Percentiles rank a stretch among this genome's conserved stretches.
phyloP scores from a whole-genome alignment of 2,329 filamentous ascomycete species.

The Hypoxylon sp. region DNA sequence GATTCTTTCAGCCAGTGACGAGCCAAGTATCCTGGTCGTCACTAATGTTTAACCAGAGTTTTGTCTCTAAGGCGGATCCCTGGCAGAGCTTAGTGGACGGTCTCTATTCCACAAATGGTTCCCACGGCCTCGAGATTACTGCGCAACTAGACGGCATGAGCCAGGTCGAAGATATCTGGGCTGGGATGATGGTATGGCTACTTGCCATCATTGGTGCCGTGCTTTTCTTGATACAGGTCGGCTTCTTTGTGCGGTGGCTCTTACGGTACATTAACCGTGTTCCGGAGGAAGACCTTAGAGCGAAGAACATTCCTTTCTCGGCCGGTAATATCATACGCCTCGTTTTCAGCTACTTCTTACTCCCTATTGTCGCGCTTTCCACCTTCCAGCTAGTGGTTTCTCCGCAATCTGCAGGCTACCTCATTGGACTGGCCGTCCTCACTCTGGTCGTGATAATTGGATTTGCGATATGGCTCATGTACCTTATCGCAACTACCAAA shows the following conservation, averaged over 20 bases:
- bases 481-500: conserved; percentile 83
- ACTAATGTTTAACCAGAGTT: conserved; percentile 93
- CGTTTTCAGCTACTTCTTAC: conserved; percentile 91
- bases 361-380: conserved; percentile 88
- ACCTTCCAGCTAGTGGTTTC: conserved; percentile 92
- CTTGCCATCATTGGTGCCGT: conserved; percentile 80
- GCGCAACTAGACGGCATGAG: conserved; percentile 88
- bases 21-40: conserved; percentile 91
- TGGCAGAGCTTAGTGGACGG: conserved; percentile 82
- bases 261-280: conserved; percentile 79
- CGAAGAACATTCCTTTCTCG: conserved; percentile 93
- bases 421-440: conserved; percentile 81
- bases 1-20: conserved; percentile 92
- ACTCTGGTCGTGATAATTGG: conserved; percentile 80
- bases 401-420: conserved; percentile 74
- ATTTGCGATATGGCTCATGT: conserved; percentile 84
- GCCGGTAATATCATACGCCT: conserved; percentile 85
- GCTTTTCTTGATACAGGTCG: conserved; percentile 79
- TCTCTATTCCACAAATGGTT: conserved; percentile 84
- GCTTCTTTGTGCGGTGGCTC: conserved; percentile 83
- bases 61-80: conserved; percentile 78
- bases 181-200: conserved; percentile 93
- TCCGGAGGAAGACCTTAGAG: conserved; percentile 87
- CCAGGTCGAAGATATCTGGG: conserved; percentile 86
- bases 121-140: conserved; percentile 83